phyloP scores from a whole-genome alignment of 805 yeast genomes.

The Metschnikowia cubensis region DNA sequence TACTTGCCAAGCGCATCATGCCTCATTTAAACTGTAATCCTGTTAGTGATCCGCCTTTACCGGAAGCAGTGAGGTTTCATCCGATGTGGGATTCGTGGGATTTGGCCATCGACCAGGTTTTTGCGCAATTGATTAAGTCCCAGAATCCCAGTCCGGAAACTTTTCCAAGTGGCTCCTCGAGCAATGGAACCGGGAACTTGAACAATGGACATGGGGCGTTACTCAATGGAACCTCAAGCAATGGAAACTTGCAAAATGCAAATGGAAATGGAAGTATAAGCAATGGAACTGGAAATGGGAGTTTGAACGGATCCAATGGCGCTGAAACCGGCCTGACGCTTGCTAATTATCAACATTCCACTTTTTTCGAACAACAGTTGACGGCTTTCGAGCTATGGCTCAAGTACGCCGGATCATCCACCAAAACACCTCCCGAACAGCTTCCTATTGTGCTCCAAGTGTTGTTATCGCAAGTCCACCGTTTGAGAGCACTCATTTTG shows the following conservation, averaged over 20 bases:
- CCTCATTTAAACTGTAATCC: conserved; percentile 92
- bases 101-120: conserved; percentile 89
- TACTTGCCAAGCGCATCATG: conserved; percentile 91
- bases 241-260: too few species aligned
- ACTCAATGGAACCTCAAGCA: background rate
- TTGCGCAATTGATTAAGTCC: conserved; percentile 60
- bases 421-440: conserved; percentile 89
- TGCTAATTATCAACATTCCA: conserved; percentile 75
- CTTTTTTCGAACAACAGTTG: conserved; percentile 91
- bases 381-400: conserved; percentile 98
- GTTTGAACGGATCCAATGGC: too few species aligned
- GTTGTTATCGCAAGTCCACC: conserved; percentile 86
- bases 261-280: too few species aligned
- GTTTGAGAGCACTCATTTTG: conserved; percentile 81
- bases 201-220: too few species aligned
- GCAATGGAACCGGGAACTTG: too few species aligned
- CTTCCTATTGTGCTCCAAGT: conserved; percentile 92
- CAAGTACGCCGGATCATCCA: conserved; percentile 74
- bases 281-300: background rate
- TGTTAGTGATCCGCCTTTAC: conserved; percentile 87
- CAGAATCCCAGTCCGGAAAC: conserved; percentile 15
- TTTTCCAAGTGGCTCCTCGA: too few species aligned
- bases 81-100: conserved; percentile 99
- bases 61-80: conserved; percentile 74
- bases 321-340: conserved; percentile 14